Percentiles rank a stretch among this genome's conserved stretches.
These are phyloP conservation scores for Debaryomyces subglobosus DNA, from an alignment of 1,139 yeast species.

Conservation along the genomic window DNA sequence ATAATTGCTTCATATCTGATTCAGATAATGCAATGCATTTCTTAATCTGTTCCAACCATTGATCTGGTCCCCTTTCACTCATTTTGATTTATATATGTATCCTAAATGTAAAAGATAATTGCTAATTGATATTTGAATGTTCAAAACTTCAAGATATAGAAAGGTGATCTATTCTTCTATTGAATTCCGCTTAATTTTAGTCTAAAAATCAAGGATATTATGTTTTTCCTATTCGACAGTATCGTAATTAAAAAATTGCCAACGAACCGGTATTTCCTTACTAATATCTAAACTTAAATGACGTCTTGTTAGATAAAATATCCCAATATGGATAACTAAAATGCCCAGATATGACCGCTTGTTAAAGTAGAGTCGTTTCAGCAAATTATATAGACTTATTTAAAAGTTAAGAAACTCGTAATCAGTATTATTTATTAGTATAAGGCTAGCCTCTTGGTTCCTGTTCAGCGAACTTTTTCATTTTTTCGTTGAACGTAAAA, in stretches of 20 bases:
- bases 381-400: background rate
- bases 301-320: background rate
- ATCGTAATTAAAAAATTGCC: background rate
- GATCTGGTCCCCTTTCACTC: constrained; percentile 89
- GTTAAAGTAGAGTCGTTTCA: background rate
- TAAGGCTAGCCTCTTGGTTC: background rate
- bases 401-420: background rate
- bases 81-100: constrained; percentile 27
- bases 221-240: background rate
- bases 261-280: background rate
- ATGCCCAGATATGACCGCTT: background rate
- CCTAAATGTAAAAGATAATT: background rate
- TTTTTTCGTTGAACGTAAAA: constrained; percentile 4
- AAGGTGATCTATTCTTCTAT: background rate
- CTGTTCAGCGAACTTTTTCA: constrained; percentile 5
- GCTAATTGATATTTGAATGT: background rate
- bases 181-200: background rate
- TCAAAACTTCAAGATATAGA: background rate
- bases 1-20: constrained; percentile 92
- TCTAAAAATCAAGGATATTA: background rate
- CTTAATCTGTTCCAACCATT: constrained; percentile 92
- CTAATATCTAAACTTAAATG: background rate
- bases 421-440: background rate
- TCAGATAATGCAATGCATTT: constrained; percentile 89
- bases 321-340: background rate